Conservation (phyloP, 2,329 filamentous ascomycete species). For the Ophiostoma sp. region DNA sequence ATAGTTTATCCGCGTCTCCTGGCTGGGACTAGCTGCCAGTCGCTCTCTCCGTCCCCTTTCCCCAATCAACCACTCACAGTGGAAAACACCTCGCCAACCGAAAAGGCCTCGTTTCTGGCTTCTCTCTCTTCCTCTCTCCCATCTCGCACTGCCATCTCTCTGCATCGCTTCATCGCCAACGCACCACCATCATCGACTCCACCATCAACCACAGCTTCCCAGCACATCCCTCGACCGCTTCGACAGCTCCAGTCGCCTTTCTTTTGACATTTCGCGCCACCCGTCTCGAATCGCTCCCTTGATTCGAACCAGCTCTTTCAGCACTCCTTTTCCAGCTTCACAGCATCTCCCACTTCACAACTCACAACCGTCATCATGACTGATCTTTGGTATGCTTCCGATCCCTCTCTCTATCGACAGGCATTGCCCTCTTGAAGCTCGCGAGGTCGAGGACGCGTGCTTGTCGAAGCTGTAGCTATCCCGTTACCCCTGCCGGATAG, state of each 20-base stretch:
- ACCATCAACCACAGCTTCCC: constrained; percentile 24
- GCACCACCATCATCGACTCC: constrained; percentile 23
- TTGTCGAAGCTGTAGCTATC: background rate
- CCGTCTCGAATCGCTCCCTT: constrained; percentile 4
- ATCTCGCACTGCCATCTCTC: constrained; percentile 13
- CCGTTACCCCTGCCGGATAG: background rate
- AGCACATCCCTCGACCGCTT: constrained; percentile 6
- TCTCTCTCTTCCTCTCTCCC: constrained; percentile 17
- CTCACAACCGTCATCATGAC: constrained; percentile 29
- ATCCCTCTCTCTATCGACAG: background rate
- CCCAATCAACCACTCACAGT: constrained; percentile 36
- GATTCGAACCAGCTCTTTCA: constrained; percentile 14
- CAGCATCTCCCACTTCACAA: background rate
- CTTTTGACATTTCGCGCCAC: background rate
- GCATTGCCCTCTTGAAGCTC: background rate
- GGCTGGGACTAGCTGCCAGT: background rate
- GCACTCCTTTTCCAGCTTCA: constrained; percentile 12
- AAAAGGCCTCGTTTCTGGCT: constrained; percentile 32
- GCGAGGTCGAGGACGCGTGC: background rate
- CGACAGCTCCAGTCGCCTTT: constrained; percentile 20
- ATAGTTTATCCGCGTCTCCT: constrained; percentile 25
- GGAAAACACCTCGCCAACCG: constrained; percentile 39
- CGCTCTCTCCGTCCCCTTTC: constrained; percentile 23
- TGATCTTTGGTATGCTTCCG: constrained; percentile 30
- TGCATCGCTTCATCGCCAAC: constrained; percentile 25